Conservation (phyloP, 306 rosid species). For the Prunus mume region DNA sequence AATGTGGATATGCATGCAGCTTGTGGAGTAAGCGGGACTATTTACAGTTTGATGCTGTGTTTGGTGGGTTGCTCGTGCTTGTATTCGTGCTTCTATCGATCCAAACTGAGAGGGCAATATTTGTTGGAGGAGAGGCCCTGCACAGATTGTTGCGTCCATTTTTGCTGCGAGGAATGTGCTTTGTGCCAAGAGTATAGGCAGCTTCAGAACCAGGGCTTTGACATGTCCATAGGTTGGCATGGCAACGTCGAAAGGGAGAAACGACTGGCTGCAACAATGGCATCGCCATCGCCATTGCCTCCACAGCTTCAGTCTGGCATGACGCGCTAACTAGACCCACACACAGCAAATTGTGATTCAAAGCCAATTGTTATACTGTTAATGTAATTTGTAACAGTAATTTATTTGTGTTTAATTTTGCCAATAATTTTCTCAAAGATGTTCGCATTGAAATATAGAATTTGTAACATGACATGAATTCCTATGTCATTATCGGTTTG, state of each 20-base stretch:
- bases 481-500: too few relatives aligned
- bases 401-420: too few relatives aligned
- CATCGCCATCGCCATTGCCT: conserved; percentile 6
- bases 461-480: too few relatives aligned
- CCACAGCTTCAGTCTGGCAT: conserved; percentile 22
- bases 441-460: too few relatives aligned
- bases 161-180: conserved; percentile 36
- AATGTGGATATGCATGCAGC: conserved; percentile 28
- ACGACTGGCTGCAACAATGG: conserved; percentile 22
- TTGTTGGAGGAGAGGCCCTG: conserved; percentile 41
- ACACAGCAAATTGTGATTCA: not conserved
- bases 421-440: too few relatives aligned
- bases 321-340: conserved; percentile 15
- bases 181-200: conserved; percentile 52
- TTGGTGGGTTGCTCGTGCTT: conserved; percentile 23
- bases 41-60: conserved; percentile 32
- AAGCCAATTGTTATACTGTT: too few relatives aligned
- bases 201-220: conserved; percentile 43
- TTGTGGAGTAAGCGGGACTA: conserved; percentile 38
- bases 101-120: conserved; percentile 43
- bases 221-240: conserved; percentile 59
- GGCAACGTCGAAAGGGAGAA: conserved; percentile 47
- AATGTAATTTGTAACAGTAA: too few relatives aligned
- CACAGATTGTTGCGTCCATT: conserved; percentile 37
- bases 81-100: conserved; percentile 40